Conservation (phyloP, 768 basidiomycete species). For the Leucosporidium scottii region DNA sequence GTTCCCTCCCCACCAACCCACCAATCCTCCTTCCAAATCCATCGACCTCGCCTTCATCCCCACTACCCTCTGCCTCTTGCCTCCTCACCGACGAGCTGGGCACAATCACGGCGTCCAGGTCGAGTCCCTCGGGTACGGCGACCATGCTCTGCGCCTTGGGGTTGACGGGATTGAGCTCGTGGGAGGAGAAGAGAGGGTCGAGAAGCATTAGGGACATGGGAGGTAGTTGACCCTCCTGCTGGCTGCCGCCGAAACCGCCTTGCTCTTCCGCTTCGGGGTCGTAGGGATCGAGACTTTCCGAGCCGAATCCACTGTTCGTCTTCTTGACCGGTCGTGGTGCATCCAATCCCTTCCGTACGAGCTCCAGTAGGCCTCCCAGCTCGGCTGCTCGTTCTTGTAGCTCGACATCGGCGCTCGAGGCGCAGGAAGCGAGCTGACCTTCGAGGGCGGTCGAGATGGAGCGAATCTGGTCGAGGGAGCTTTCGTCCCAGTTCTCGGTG, state of each 20-base stretch:
- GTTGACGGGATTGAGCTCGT: slow-evolving; percentile 82
- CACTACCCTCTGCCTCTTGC: slow-evolving; percentile 37
- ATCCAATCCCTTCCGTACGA: slow-evolving; percentile 38
- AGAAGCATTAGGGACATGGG: slow-evolving; percentile 87
- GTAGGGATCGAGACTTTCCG: not conserved
- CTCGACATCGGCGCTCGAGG: slow-evolving; percentile 64
- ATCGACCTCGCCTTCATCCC: slow-evolving; percentile 40
- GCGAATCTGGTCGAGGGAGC: slow-evolving; percentile 60
- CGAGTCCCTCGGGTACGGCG: slow-evolving; percentile 70
- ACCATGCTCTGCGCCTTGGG: slow-evolving; percentile 71
- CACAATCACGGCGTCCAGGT: slow-evolving; percentile 55
- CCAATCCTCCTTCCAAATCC: slow-evolving; percentile 25
- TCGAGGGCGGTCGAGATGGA: slow-evolving; percentile 58
- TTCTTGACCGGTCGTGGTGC: slow-evolving; percentile 17
- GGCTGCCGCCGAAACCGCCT: slow-evolving; percentile 11
- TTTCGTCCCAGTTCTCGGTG: slow-evolving; percentile 68
- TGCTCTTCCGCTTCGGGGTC: not conserved
- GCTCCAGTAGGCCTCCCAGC: slow-evolving; percentile 34
- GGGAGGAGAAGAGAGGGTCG: slow-evolving; percentile 63
- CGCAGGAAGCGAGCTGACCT: slow-evolving; percentile 55
- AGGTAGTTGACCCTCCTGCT: slow-evolving; percentile 37
- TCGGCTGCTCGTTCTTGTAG: slow-evolving; percentile 76
- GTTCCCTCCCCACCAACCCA: slow-evolving; percentile 41
- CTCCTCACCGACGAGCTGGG: slow-evolving; percentile 29
- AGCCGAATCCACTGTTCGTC: not conserved